Conservation (phyloP, 345 rosid genomes). For the thale cress (Arabidopsis thaliana) region TAIR10.1 NC_003076.8:2319001-2319500, state of each 20-base stretch:
- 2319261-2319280: neutral
- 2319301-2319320: neutral
- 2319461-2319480: neutral
- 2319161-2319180: constrained; percentile 67
- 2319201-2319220: constrained; percentile 48
- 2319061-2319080: constrained; percentile 48
- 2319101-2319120: neutral
- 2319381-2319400: constrained; percentile 46
- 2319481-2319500: constrained; percentile 10
- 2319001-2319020: constrained; percentile 67
- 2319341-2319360: constrained; percentile 45
- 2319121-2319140: constrained; percentile 15
- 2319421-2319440: constrained; percentile 55
- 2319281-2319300: neutral
- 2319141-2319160: constrained; percentile 77
- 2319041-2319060: constrained; percentile 56
- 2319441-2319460: constrained; percentile 58
- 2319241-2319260: constrained; percentile 66
- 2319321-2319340: constrained; percentile 41
- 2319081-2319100: neutral
- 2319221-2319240: constrained; percentile 53
- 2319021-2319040: constrained; percentile 69
- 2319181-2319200: constrained; percentile 57
- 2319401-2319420: constrained; percentile 50
- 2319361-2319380: constrained; percentile 48